A percentile compares a stretch with the other conserved stretches of the same genome.
phyloP scores from a whole-genome alignment of 106 monocot genomes.

The Platanthera guangdongensis region DNA sequence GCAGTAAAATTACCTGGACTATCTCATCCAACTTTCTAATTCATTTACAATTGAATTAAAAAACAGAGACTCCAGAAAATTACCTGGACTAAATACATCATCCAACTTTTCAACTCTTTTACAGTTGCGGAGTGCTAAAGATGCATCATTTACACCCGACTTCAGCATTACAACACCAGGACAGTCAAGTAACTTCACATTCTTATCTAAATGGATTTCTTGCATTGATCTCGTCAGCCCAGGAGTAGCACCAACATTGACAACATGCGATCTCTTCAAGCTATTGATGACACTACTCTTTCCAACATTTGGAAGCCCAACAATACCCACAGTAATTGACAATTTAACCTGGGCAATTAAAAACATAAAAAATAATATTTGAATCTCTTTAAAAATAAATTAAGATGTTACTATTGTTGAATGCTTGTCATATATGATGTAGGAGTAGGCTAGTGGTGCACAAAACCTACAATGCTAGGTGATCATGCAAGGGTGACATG shows the following conservation, averaged over 20 bases:
- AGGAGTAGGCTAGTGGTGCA: no score
- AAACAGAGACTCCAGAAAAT: not conserved
- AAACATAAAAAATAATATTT: not conserved
- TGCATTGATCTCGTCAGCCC: constrained; percentile 96
- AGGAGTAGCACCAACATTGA: constrained; percentile 95
- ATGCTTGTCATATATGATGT: no score
- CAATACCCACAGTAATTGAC: constrained; percentile 85
- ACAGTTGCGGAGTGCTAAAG: constrained; percentile 82
- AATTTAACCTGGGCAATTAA: constrained; percentile 65
- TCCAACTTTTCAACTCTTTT: constrained; percentile 91
- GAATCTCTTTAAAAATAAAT: no score
- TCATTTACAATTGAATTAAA: constrained; percentile 61
- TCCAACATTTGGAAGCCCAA: constrained; percentile 98
- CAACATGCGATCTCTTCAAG: constrained; percentile 90
- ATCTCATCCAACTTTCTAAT: constrained; percentile 81
- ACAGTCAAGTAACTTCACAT: constrained; percentile 86
- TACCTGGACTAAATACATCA: constrained; percentile 22
- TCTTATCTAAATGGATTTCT: constrained; percentile 88
- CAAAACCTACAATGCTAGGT: no score
- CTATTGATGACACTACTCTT: constrained; percentile 99
- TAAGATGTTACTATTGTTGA: no score
- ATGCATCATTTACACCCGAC: constrained; percentile 51
- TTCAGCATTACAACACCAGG: constrained; percentile 97
- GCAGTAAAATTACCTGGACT: not conserved
- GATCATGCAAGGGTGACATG: no score